Base-by-base conservation (phyloP, 1,284 basidiomycete genomes). In the Leccinum griseonigrum region DNA sequence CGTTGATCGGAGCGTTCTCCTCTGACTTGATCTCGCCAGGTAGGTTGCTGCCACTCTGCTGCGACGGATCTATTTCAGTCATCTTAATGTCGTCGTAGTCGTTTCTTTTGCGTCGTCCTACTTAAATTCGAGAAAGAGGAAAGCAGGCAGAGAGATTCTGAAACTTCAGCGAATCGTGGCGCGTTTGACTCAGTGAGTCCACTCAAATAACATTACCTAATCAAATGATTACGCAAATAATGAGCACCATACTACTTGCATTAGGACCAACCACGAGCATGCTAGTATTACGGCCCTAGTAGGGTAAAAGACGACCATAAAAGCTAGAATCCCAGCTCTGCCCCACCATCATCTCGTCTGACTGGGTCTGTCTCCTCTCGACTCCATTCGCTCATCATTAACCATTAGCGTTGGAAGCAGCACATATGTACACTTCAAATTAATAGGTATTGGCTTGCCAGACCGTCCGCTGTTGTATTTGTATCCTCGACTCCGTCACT, bases 1-100 rank as follows among this genome's bases (percentile, higher is more conserved):
- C 89, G 75, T 92, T 94, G 72, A 94, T 91, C 40, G 91, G 85
- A 60, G 86, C 82, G 70, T 87, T 86, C 32, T 79, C 75, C 65
- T 87, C 89, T 75, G 88, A 86, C 76, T 89, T 87, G 60, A 83
- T 76, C n/a, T 82, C 81, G 3, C 79, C 73, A 56, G 79, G 77
- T 46, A 22, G 36, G 60, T 67, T 16, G 50, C 22, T 43, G 40
- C 40, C n/a, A 18, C 43, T 14, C 43, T 46, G 43, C 55, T 66
- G 68, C 62, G 71, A 67, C 43, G 61, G 61, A 56, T 81, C 80
- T 11, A 58, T 13, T 22, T 67, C 66, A 29, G 67, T 7, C 67
- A 68, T 70, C 56, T 14, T 36, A 31, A 62, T 32, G 16, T 34
- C 18, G 43, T 46, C 48, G 34, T 36, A 50, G 26, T 36, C 38